phyloP scores from a whole-genome alignment of 805 yeast genomes.

The Saturnispora quitensis region DNA sequence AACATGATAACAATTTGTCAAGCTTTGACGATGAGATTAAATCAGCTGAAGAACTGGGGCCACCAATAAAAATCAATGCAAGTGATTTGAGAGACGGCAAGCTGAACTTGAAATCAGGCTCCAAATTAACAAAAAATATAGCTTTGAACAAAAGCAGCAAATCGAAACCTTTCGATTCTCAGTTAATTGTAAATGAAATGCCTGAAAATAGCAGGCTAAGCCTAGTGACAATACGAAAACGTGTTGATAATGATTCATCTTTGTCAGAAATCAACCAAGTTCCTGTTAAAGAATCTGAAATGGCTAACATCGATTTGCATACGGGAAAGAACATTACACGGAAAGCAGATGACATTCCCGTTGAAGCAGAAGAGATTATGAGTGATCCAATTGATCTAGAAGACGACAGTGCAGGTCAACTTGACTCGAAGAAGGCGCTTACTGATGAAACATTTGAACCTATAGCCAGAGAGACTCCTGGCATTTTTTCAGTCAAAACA shows the following conservation, averaged over 20 bases:
- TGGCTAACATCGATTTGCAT: background rate
- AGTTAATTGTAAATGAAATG: conserved; percentile 9
- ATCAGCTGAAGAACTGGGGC: conserved; percentile 23
- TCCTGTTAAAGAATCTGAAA: background rate
- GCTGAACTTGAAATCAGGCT: conserved; percentile 2
- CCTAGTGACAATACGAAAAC: conserved; percentile 11
- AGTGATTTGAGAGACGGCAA: conserved; percentile 5
- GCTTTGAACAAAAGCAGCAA: conserved; percentile 19
- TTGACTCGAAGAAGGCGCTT: background rate
- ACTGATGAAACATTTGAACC: background rate
- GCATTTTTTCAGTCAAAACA: background rate
- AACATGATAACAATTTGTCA: background rate
- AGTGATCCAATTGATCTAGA: background rate
- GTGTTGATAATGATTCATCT: conserved; percentile 3
- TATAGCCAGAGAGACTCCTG: background rate
- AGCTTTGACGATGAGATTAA: conserved; percentile 24
- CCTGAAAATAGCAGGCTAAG: conserved; percentile 9
- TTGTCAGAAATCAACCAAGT: background rate
- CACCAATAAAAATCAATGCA: conserved; percentile 21
- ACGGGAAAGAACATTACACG: background rate
- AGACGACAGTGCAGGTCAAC: background rate
- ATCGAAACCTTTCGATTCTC: conserved; percentile 12
- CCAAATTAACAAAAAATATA: conserved; percentile 21
- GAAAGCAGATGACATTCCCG: background rate
- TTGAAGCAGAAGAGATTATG: background rate